A percentile compares a stretch with the other conserved stretches of the same genome.
phyloP scores from a whole-genome alignment of 768 basidiomycete species.

The Tulasnella sp. region DNA sequence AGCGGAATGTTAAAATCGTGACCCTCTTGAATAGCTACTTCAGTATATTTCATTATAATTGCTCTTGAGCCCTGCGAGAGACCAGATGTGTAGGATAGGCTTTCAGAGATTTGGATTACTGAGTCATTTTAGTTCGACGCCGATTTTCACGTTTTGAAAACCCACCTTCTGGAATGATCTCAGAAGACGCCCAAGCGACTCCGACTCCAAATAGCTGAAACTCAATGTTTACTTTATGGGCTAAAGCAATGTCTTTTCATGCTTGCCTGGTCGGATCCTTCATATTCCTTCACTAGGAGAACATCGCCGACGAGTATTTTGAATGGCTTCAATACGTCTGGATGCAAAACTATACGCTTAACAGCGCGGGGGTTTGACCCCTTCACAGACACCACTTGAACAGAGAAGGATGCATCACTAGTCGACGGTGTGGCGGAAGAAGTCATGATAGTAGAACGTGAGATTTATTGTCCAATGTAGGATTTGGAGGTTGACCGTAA shows the following conservation, averaged over 20 bases:
- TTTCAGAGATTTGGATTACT: too few species aligned
- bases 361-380: neutral
- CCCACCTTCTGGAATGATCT: neutral
- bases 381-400: neutral
- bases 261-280: too few species aligned
- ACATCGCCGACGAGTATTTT: constrained; percentile 10
- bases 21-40: too few species aligned
- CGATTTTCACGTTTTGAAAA: too few species aligned
- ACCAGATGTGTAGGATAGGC: too few species aligned
- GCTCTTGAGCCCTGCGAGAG: too few species aligned
- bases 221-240: neutral
- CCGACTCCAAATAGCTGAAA: neutral
- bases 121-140: too few species aligned
- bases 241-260: too few species aligned
- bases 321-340: constrained; percentile 3
- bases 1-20: too few species aligned
- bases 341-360: neutral
- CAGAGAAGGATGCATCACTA: neutral
- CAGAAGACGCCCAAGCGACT: constrained; percentile 3
- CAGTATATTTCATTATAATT: too few species aligned
- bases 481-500: neutral
- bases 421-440: neutral
- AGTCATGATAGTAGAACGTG: neutral
- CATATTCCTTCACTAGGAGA: too few species aligned
- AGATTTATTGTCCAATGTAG: neutral